Conservation (phyloP, 2,329 filamentous ascomycete species). For the Pyrenochaeta sp. region DNA sequence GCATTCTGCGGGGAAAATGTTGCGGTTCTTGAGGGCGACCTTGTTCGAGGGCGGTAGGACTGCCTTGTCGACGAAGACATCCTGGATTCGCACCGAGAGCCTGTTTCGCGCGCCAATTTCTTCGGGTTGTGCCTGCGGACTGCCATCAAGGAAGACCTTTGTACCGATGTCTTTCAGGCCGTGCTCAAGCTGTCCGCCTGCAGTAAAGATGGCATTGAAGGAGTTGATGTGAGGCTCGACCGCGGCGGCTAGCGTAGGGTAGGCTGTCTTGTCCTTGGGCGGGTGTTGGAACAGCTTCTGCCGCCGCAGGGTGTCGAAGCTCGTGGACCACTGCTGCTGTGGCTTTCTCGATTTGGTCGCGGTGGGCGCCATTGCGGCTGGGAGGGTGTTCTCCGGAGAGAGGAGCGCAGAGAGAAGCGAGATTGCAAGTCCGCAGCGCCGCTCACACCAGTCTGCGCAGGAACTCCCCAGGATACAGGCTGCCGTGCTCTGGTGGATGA, state of each 20-base stretch:
- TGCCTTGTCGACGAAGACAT: constrained; percentile 83
- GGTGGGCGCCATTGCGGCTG: constrained; percentile 40
- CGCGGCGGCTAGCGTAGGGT: constrained; percentile 84
- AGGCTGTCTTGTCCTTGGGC: constrained; percentile 85
- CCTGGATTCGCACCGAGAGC: constrained; percentile 78
- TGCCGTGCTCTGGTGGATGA: background rate
- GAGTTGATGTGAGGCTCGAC: constrained; percentile 92
- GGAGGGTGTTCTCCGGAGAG: background rate
- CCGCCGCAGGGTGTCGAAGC: constrained; percentile 84
- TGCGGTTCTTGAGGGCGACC: constrained; percentile 76
- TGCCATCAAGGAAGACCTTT: constrained; percentile 85
- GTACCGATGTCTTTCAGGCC: constrained; percentile 88
- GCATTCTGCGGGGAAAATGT: constrained; percentile 91
- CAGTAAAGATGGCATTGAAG: constrained; percentile 88
- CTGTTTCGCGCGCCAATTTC: constrained; percentile 72
- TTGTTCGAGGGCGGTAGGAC: constrained; percentile 83
- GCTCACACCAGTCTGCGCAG: constrained; percentile 7
- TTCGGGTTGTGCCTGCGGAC: constrained; percentile 60
- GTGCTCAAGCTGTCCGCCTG: constrained; percentile 75
- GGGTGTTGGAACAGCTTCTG: constrained; percentile 90
- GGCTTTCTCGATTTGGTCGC: constrained; percentile 59
- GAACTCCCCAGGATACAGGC: background rate
- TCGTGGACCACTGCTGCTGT: constrained; percentile 73
- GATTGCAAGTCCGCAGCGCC: constrained; percentile 5
- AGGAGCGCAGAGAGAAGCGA: constrained; percentile 1